Percentiles rank a stretch among this genome's conserved stretches.
Evolutionary conservation across 1,139 yeast genomes (phyloP).

Genomic region (Starmera stellimalicola): DNA sequence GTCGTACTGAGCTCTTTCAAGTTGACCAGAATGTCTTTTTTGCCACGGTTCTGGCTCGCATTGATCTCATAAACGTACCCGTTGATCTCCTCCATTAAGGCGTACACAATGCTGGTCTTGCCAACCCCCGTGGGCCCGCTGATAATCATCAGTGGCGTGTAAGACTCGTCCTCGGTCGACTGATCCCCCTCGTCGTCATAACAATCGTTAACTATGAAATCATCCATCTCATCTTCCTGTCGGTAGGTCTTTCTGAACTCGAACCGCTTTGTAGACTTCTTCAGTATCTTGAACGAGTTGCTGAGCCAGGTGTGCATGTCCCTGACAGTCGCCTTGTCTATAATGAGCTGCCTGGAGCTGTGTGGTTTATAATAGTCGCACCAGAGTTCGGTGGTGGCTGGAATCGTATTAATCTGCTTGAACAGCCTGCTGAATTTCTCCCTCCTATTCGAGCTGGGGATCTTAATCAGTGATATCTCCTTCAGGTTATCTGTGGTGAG

Average conservation of each 20-base stretch:
- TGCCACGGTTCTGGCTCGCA: conserved; percentile 61
- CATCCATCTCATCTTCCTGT: conserved; percentile 25
- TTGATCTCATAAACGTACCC: conserved; percentile 83
- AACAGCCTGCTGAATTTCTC: conserved; percentile 21
- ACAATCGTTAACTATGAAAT: conserved; percentile 31
- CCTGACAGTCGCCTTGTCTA: conserved; percentile 19
- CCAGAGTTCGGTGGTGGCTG: conserved; percentile 26
- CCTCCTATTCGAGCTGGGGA: neutral
- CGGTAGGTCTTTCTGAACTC: conserved; percentile 20
- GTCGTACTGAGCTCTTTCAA: conserved; percentile 80
- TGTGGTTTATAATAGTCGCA: conserved; percentile 35
- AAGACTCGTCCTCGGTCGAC: conserved; percentile 24
- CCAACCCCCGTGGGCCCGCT: conserved; percentile 73
- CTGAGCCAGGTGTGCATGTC: conserved; percentile 38
- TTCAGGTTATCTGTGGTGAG: neutral
- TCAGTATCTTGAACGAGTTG: conserved; percentile 37
- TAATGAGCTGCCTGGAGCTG: conserved; percentile 27
- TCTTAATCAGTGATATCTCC: neutral
- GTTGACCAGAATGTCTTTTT: conserved; percentile 56
- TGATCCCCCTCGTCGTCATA: conserved; percentile 22
- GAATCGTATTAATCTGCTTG: conserved; percentile 4
- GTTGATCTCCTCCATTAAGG: conserved; percentile 51
- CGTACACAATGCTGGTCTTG: conserved; percentile 66
- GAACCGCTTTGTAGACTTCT: conserved; percentile 26
- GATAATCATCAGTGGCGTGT: conserved; percentile 56